A percentile compares a stretch with the other conserved stretches of the same genome.
These are phyloP conservation scores for Podaxis pistillaris DNA, from an alignment of 768 basidiomycete species.

Conservation along the genomic window DNA sequence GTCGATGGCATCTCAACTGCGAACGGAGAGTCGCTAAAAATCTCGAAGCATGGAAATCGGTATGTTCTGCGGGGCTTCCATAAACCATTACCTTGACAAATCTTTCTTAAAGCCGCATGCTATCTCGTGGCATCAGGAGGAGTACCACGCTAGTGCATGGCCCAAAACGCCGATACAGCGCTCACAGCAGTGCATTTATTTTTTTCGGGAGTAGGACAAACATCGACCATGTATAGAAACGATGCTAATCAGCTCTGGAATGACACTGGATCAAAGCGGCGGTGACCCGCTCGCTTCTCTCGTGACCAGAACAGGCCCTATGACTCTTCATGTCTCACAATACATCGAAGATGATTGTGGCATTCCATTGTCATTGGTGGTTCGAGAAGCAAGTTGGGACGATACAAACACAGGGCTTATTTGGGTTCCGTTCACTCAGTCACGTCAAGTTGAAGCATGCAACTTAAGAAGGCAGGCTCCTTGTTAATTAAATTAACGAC, in stretches of 20 bases:
- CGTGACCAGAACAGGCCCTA: background rate
- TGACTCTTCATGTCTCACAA: background rate
- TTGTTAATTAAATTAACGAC: background rate
- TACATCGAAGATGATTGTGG: background rate
- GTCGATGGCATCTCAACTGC: background rate
- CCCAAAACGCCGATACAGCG: background rate
- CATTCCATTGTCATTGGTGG: background rate
- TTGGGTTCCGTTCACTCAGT: background rate
- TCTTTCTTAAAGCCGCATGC: background rate
- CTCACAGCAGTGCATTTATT: background rate
- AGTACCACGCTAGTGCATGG: background rate
- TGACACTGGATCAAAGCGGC: background rate
- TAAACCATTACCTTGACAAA: background rate
- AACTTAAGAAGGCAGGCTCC: background rate
- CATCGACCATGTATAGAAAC: background rate
- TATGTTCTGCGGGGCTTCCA: background rate
- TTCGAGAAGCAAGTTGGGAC: background rate
- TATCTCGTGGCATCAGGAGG: background rate
- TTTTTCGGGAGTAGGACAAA: background rate
- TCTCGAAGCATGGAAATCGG: background rate
- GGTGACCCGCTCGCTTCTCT: slow-evolving; percentile 1
- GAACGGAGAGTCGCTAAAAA: background rate
- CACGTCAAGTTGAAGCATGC: background rate
- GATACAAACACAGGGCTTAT: background rate
- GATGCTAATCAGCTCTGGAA: background rate